Percentiles rank a stretch among this genome's conserved stretches.
Evolutionary conservation across 345 rosid species (phyloP).

Genomic region (Corchorus olitorius): DNA sequence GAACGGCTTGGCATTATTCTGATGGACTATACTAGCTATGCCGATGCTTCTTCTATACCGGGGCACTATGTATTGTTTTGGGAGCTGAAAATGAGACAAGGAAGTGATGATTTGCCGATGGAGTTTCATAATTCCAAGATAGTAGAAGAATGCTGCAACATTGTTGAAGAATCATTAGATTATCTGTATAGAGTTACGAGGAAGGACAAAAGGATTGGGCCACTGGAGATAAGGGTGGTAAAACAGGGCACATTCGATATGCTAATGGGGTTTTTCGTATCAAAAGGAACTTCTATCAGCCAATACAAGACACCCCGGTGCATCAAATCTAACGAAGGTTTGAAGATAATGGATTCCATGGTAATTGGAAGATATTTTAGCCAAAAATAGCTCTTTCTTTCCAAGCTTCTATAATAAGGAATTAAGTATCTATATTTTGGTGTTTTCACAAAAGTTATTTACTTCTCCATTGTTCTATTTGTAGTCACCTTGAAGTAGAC

Average conservation of each 20-base stretch:
- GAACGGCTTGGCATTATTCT: conserved; percentile 48
- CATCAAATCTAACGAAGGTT: conserved; percentile 48
- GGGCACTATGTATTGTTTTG: conserved; percentile 66
- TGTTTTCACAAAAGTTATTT: too few species aligned
- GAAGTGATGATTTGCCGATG: not conserved
- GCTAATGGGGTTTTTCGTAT: conserved; percentile 8
- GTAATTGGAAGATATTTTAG: not conserved
- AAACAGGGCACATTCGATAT: conserved; percentile 54
- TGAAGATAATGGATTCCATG: not conserved
- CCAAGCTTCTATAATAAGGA: too few species aligned
- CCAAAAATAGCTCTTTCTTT: too few species aligned
- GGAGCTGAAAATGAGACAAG: conserved; percentile 49
- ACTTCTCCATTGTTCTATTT: too few species aligned
- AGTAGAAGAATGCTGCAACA: conserved; percentile 56
- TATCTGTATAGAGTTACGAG: conserved; percentile 50
- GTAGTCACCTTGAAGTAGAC: too few species aligned
- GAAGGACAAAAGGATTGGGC: conserved; percentile 42
- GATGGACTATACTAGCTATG: conserved; percentile 57
- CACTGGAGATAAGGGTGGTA: conserved; percentile 42
- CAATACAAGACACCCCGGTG: conserved; percentile 76
- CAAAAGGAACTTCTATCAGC: conserved; percentile 18
- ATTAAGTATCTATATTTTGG: too few species aligned
- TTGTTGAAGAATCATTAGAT: conserved; percentile 53
- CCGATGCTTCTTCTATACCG: conserved; percentile 50
- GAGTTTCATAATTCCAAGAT: conserved; percentile 29